These are phyloP conservation scores for Tulasnella sp. DNA, from an alignment of 768 basidiomycete genomes.

Conservation along the genomic window DNA sequence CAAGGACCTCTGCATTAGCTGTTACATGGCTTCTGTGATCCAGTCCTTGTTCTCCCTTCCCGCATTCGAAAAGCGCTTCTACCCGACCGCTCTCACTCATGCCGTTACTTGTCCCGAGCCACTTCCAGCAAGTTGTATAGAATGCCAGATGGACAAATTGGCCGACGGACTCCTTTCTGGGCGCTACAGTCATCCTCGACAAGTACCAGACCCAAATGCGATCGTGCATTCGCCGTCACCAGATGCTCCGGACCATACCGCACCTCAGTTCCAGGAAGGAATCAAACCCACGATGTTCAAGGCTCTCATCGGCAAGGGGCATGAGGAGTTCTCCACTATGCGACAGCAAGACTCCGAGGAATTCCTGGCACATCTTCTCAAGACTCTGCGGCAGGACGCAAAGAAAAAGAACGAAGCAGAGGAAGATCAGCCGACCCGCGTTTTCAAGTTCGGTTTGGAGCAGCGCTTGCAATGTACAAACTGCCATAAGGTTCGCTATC, in stretches of 20 bases:
- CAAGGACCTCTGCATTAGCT: constrained; percentile 36
- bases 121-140: constrained; percentile 76
- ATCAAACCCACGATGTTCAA: constrained; percentile 78
- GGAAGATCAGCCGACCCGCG: constrained; percentile 54
- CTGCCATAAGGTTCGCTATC: constrained; percentile 75
- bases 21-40: constrained; percentile 93
- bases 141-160: constrained; percentile 89
- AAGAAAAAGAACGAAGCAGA: constrained; percentile 34
- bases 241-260: constrained; percentile 23
- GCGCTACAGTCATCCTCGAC: constrained; percentile 61
- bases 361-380: constrained; percentile 75
- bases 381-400: constrained; percentile 53
- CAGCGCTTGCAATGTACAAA: constrained; percentile 73
- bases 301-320: constrained; percentile 79
- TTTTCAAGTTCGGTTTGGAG: constrained; percentile 74
- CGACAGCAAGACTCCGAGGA: constrained; percentile 95
- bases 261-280: constrained; percentile 69
- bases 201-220: constrained; percentile 16
- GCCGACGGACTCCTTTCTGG: constrained; percentile 90
- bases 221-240: constrained; percentile 15
- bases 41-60: constrained; percentile 78
- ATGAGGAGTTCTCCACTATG: constrained; percentile 93
- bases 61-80: constrained; percentile 64
- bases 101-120: constrained; percentile 47
- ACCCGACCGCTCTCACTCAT: constrained; percentile 38